phyloP scores from a whole-genome alignment of 1,284 basidiomycete species.

The Apiotrichum veenhuisii region DNA sequence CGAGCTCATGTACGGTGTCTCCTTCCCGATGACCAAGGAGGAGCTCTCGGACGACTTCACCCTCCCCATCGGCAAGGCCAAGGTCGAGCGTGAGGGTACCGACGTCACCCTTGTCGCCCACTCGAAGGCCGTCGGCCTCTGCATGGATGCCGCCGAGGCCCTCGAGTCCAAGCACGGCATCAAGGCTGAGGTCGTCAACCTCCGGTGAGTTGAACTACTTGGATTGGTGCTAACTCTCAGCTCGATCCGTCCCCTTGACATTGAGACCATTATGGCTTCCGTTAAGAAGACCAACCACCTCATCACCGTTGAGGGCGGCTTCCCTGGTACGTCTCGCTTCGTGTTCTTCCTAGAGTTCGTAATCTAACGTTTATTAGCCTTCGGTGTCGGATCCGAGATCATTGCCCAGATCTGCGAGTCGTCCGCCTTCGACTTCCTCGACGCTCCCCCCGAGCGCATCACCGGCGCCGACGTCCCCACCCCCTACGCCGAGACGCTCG shows the following conservation, averaged over 20 bases:
- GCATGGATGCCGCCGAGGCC: conserved; percentile 84
- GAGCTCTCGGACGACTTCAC: conserved; percentile 92
- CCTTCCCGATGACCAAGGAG: conserved; percentile 92
- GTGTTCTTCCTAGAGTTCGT: neutral
- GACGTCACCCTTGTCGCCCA: conserved; percentile 97
- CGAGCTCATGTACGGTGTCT: conserved; percentile 96
- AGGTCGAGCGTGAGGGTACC: conserved; percentile 86
- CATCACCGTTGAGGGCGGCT: conserved; percentile 94
- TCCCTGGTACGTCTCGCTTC: conserved; percentile 58
- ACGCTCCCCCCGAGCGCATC: conserved; percentile 94
- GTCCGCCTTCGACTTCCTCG: conserved; percentile 93
- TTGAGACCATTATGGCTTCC: conserved; percentile 89
- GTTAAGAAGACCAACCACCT: conserved; percentile 98
- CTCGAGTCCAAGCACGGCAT: conserved; percentile 90
- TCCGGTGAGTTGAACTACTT: conserved; percentile 57
- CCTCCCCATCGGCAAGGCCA: conserved; percentile 95
- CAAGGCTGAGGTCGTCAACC: conserved; percentile 97
- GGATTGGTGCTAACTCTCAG: conserved; percentile 10
- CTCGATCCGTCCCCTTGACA: conserved; percentile 79
- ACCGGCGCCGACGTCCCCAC: conserved; percentile 96
- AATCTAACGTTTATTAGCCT: conserved; percentile 52
- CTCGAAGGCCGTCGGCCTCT: conserved; percentile 91
- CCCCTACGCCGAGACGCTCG: conserved; percentile 85
- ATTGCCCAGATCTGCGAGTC: conserved; percentile 94
- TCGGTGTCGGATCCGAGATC: conserved; percentile 97